phyloP scores from a whole-genome alignment of 2,329 filamentous ascomycete species.

The Aspergillus sp. region DNA sequence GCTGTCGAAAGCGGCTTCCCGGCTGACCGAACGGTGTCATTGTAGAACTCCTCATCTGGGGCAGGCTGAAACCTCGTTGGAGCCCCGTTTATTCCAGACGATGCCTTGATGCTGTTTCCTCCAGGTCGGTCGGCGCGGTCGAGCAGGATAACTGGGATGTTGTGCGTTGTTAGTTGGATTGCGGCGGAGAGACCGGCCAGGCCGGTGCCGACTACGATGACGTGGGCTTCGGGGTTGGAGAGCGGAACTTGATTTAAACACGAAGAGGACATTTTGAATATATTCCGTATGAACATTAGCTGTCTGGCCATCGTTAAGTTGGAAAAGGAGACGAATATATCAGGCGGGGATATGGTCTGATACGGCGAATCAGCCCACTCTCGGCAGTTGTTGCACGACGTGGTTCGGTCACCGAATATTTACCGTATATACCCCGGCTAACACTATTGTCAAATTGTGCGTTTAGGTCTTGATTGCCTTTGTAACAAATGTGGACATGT shows the following conservation, averaged over 20 bases:
- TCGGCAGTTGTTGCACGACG: neutral
- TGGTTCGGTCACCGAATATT: neutral
- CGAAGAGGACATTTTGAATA: neutral
- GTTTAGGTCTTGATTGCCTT: neutral
- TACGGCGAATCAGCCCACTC: neutral
- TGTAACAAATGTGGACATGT: neutral
- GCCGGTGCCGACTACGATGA: slow-evolving; percentile 65
- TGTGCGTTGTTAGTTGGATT: slow-evolving; percentile 54
- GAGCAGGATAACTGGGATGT: slow-evolving; percentile 57
- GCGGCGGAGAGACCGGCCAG: slow-evolving; percentile 64
- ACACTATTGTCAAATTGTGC: neutral
- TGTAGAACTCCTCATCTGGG: slow-evolving; percentile 46
- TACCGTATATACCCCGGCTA: neutral
- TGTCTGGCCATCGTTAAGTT: neutral
- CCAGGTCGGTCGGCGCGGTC: slow-evolving; percentile 62
- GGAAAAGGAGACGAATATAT: neutral
- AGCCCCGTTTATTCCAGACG: slow-evolving; percentile 65
- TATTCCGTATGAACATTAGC: neutral
- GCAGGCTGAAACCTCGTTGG: slow-evolving; percentile 58
- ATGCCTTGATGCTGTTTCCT: slow-evolving; percentile 67
- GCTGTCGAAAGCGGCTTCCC: slow-evolving; percentile 38
- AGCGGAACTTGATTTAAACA: neutral
- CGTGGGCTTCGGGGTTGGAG: slow-evolving; percentile 19
- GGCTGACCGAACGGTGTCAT: slow-evolving; percentile 59
- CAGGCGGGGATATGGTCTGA: neutral